Evolutionary conservation across 768 basidiomycete genomes (phyloP).

Genomic region (Lentinula raphanica): DNA sequence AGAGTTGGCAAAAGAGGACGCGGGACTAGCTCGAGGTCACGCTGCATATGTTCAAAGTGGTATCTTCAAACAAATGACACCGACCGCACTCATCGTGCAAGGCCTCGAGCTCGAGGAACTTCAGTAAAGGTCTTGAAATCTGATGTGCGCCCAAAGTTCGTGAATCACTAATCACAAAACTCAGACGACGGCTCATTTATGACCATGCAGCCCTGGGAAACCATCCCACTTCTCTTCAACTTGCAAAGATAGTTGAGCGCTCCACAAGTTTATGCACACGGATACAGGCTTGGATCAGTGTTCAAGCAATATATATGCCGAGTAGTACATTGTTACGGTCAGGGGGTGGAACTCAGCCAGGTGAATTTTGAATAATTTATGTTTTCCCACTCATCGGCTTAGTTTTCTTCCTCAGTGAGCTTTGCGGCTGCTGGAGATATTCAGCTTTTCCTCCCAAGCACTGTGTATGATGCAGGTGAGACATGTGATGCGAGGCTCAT

Average conservation of each 20-base stretch:
- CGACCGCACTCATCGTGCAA: conserved; percentile 7
- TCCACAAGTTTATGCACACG: neutral
- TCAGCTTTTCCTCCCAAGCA: neutral
- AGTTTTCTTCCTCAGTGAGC: too few species aligned
- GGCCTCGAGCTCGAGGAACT: conserved; percentile 17
- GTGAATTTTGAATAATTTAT: too few species aligned
- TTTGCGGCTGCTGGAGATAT: neutral
- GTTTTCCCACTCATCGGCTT: too few species aligned
- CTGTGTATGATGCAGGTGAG: neutral
- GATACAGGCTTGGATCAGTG: neutral
- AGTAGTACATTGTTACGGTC: neutral
- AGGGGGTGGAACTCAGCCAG: too few species aligned
- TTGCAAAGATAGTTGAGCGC: neutral
- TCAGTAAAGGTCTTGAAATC: too few species aligned
- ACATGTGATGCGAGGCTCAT: neutral
- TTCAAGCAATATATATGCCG: conserved; percentile 3
- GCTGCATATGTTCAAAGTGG: neutral
- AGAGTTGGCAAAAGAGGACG: conserved; percentile 16
- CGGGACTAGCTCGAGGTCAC: neutral
- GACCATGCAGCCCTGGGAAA: neutral
- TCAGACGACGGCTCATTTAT: neutral
- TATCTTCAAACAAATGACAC: conserved; percentile 2
- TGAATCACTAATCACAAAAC: neutral
- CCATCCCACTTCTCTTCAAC: neutral
- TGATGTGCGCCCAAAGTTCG: too few species aligned